A percentile compares a stretch with the other conserved stretches of the same genome.
Conservation (phyloP, 2,329 filamentous ascomycete genomes). For the Thelonectria discophora region DNA sequence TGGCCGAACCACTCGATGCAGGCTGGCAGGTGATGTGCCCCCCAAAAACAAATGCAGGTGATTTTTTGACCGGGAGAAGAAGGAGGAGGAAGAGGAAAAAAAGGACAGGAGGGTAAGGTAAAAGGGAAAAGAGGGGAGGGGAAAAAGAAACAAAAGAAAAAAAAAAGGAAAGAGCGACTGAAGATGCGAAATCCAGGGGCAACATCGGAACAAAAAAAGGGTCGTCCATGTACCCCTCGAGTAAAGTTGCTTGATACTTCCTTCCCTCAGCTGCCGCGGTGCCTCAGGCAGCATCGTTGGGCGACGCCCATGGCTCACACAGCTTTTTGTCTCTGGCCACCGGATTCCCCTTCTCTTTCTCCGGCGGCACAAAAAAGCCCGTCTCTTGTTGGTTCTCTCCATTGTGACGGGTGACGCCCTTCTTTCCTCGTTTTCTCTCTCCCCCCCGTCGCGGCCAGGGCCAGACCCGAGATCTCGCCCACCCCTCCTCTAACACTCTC, state of each 20-base stretch:
- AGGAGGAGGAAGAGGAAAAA: neutral
- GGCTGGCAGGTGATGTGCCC: neutral
- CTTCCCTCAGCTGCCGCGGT: neutral
- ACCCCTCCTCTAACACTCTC: neutral
- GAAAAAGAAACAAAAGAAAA: too few relatives aligned
- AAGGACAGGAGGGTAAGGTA: too few relatives aligned
- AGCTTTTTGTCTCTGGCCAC: neutral
- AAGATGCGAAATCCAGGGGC: too few relatives aligned
- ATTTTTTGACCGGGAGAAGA: too few relatives aligned
- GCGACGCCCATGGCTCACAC: neutral
- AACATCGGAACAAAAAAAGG: too few relatives aligned
- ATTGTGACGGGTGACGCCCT: too few relatives aligned
- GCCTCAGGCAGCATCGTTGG: neutral
- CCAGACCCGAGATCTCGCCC: neutral
- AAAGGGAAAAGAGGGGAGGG: too few relatives aligned
- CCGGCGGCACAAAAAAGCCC: too few relatives aligned
- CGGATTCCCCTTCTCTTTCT: too few relatives aligned
- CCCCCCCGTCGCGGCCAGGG: neutral
- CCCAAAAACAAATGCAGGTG: neutral
- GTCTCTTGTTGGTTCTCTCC: too few relatives aligned
- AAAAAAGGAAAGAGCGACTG: too few relatives aligned
- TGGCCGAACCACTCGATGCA: neutral
- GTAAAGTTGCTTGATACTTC: neutral
- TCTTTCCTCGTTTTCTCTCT: neutral
- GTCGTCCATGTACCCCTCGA: too few relatives aligned